phyloP scores from a whole-genome alignment of 202 grass and related monocot species.

The Musa balbisiana region DNA sequence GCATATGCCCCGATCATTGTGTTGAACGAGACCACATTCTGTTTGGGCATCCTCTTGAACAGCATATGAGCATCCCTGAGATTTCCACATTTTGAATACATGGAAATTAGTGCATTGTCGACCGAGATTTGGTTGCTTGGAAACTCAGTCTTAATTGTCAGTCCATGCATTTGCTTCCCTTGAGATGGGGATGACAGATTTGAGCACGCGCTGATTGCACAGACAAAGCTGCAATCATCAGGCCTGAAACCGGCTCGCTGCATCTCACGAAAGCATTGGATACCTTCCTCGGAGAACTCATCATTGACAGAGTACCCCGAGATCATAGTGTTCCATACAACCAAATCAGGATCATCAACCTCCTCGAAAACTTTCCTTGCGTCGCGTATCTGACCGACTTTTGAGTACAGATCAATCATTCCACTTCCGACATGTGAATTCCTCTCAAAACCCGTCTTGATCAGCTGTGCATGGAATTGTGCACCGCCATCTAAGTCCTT shows the following conservation, averaged over 20 bases:
- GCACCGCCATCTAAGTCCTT: conserved; percentile 14
- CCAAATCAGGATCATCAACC: conserved; percentile 21
- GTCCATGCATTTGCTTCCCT: conserved; percentile 29
- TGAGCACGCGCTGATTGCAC: conserved; percentile 23
- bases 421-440: conserved; percentile 23
- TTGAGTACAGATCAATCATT: conserved; percentile 24
- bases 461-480: conserved; percentile 26
- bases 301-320: conserved; percentile 23
- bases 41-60: conserved; percentile 15
- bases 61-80: conserved; percentile 21
- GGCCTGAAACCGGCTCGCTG: conserved; percentile 12
- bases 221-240: conserved; percentile 28
- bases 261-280: conserved; percentile 19
- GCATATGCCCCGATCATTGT: conserved; percentile 36
- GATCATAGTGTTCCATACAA: conserved; percentile 28
- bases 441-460: conserved; percentile 2
- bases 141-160: conserved; percentile 16
- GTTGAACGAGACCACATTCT: conserved; percentile 33
- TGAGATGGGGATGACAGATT: conserved; percentile 25
- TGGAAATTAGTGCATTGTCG: conserved; percentile 29
- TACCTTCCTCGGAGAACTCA: conserved; percentile 25
- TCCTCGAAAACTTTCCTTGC: conserved; percentile 19
- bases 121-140: conserved; percentile 20
- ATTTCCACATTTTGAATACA: conserved; percentile 39
- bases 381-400: conserved; percentile 16